These are phyloP conservation scores for Crithidia expoeki DNA, from an alignment of 208 protist genomes.

Conservation along the genomic window DNA sequence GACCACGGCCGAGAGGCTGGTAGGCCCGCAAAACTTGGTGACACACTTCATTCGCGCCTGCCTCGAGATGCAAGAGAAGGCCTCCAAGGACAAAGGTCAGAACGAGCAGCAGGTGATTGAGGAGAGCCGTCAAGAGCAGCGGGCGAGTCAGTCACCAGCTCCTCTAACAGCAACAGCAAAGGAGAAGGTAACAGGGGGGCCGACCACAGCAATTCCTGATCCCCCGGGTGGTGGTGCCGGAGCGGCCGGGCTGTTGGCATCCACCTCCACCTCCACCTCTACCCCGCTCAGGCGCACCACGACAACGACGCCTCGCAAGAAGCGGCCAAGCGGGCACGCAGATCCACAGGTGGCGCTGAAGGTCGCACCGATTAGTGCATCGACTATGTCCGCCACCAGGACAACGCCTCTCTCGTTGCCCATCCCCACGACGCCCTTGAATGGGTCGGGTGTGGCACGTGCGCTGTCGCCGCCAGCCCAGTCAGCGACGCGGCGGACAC, in stretches of 20 bases:
- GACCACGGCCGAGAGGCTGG: slow-evolving; percentile 49
- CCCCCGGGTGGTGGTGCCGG: background rate
- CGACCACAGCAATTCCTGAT: background rate
- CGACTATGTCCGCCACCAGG: background rate
- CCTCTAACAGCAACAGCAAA: background rate
- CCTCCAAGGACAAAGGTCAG: slow-evolving; percentile 36
- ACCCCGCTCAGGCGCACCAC: slow-evolving; percentile 8
- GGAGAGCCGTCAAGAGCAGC: slow-evolving; percentile 52
- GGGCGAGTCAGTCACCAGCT: slow-evolving; percentile 55
- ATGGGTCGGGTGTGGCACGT: background rate
- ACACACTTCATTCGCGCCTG: slow-evolving; percentile 89
- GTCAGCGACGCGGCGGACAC: slow-evolving; percentile 13
- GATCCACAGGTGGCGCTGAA: slow-evolving; percentile 29
- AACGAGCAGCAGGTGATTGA: slow-evolving; percentile 60
- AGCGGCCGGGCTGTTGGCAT: background rate
- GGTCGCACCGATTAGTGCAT: background rate
- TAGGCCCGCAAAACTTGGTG: slow-evolving; percentile 81
- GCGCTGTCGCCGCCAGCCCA: slow-evolving; percentile 6
- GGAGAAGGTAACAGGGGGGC: background rate
- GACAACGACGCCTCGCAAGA: slow-evolving; percentile 23
- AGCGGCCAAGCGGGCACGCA: slow-evolving; percentile 20
- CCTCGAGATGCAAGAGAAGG: slow-evolving; percentile 59
- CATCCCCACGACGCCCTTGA: background rate
- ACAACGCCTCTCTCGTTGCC: background rate
- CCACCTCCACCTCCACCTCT: background rate